Evolutionary conservation across 805 yeast species (phyloP).

Genomic region (Blastobotrys peoriensis): DNA sequence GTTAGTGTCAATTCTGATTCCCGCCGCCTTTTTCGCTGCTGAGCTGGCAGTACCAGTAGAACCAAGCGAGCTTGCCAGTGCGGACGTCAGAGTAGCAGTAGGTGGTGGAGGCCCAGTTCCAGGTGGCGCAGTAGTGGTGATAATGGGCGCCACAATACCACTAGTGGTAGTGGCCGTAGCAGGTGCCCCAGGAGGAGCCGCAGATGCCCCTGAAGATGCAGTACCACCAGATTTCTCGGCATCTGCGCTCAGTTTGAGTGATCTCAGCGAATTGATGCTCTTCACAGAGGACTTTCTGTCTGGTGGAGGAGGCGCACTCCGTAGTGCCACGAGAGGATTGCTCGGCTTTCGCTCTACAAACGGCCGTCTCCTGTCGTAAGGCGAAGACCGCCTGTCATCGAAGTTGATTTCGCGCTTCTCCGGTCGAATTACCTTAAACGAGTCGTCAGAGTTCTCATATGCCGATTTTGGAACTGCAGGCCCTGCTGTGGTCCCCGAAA

Average conservation of each 20-base stretch:
- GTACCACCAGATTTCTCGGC: neutral
- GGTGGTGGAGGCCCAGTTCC: neutral
- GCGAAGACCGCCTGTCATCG: conserved; percentile 71
- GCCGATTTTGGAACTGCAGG: conserved; percentile 5
- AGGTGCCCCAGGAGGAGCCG: no score
- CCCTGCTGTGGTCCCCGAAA: neutral
- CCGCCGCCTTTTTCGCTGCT: neutral
- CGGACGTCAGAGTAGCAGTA: neutral
- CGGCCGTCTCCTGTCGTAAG: conserved; percentile 38
- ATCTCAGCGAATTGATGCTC: conserved; percentile 1
- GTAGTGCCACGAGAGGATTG: conserved; percentile 51
- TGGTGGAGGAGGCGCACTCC: conserved; percentile 46
- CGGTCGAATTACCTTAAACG: conserved; percentile 62
- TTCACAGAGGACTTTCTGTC: conserved; percentile 15
- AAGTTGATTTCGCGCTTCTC: conserved; percentile 71
- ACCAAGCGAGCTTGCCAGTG: no score
- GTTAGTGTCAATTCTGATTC: conserved; percentile 8
- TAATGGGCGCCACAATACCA: no score
- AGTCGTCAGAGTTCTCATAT: conserved; percentile 27
- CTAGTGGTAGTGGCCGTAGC: no score
- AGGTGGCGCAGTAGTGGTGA: neutral
- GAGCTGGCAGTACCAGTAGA: no score
- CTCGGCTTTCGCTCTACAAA: conserved; percentile 33
- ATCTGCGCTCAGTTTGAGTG: neutral
- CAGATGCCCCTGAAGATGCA: no score